Base-by-base conservation (phyloP, 306 rosid species). In the Gillenia trifoliata region DNA sequence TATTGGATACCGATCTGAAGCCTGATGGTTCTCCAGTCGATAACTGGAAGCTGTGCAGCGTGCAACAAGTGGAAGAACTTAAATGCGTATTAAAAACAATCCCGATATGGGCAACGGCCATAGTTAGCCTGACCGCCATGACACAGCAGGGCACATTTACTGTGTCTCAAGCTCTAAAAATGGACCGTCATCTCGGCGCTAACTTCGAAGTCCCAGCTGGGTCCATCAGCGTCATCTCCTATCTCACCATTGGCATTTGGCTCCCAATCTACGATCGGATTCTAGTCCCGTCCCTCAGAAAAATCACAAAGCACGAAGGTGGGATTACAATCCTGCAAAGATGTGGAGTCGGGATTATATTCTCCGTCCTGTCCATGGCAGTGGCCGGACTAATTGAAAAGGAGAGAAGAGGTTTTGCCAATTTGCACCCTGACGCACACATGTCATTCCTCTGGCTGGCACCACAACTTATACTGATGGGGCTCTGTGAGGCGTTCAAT, bases 61-160 rank as follows among this genome's bases (percentile, higher is more conserved):
- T 88, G 0, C 98, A 90, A 16, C 87, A 86, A 75, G 87, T 92
- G 1, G 97, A 92, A 82, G 96, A 92, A 38, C 73, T 89, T 0
- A 92, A 92, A 88, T 89, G 92, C 79, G 1, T 92, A 8, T 19
- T 81, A 0, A 84, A 84, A 82, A 75, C 86, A 1, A 29, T 81
- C 15, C 93, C 97, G n/a, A 40, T 89, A 0, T 88, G 91, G 90
- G 78, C 83, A 0, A 68, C 93, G 4, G 86, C 87, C 4, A 82
- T 89, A 8, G 69, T 88, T 1, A 82, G 89, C 74, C 45, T 85
- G 1, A 68, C 60, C 2, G 13, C 93, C 52, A 56, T 86, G 30
- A 8, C 34, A 9, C 93, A 88, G 40, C 90, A 84, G 30, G 78
- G 72, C 19, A 92, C 96, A 41, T 89, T 88, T 16, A 77, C 75